Conservation (phyloP, 495 filamentous ascomycete genomes). For the Schizothecium vesticola region DNA sequence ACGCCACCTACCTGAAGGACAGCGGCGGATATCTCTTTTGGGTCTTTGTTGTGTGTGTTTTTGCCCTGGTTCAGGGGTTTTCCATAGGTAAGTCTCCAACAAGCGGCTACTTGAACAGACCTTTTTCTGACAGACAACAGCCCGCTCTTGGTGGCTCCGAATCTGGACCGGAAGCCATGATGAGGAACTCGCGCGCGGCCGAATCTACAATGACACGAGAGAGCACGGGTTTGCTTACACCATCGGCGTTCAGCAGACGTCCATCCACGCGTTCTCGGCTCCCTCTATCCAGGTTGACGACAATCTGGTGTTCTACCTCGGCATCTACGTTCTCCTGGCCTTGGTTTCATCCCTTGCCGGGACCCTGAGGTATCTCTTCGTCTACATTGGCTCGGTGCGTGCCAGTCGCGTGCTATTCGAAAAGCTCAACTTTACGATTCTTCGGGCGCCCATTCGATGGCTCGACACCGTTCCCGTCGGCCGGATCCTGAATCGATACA, state of each 20-base stretch:
- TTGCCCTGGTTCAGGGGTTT: slow-evolving; percentile 45
- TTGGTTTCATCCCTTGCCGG: slow-evolving; percentile 50
- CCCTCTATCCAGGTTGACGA: slow-evolving; percentile 17
- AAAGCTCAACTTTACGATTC: slow-evolving; percentile 55
- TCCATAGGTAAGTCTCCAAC: slow-evolving; percentile 36
- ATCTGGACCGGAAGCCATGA: slow-evolving; percentile 56
- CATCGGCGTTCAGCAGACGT: slow-evolving; percentile 35
- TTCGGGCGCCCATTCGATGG: slow-evolving; percentile 69
- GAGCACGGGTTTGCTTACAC: slow-evolving; percentile 32
- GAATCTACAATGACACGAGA: slow-evolving; percentile 13
- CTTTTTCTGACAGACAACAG: slow-evolving; percentile 11
- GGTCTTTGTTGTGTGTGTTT: slow-evolving; percentile 49
- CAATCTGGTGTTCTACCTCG: slow-evolving; percentile 57
- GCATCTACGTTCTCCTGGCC: slow-evolving; percentile 61
- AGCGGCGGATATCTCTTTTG: slow-evolving; percentile 64
- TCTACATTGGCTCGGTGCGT: slow-evolving; percentile 54
- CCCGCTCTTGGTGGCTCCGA: slow-evolving; percentile 62
- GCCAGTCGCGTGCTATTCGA: slow-evolving; percentile 64
- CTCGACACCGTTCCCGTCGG: slow-evolving; percentile 77
- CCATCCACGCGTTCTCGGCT: slow-evolving; percentile 25
- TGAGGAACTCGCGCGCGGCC: slow-evolving; percentile 17
- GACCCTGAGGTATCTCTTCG: slow-evolving; percentile 51
- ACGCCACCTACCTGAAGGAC: slow-evolving; percentile 57
- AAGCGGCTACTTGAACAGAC: no score
- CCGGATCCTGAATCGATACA: slow-evolving; percentile 74